Percentiles rank a stretch among this genome's conserved stretches.
These are phyloP conservation scores for Xylaria polymorpha DNA, from an alignment of 2,329 filamentous ascomycete species.

Conservation along the genomic window DNA sequence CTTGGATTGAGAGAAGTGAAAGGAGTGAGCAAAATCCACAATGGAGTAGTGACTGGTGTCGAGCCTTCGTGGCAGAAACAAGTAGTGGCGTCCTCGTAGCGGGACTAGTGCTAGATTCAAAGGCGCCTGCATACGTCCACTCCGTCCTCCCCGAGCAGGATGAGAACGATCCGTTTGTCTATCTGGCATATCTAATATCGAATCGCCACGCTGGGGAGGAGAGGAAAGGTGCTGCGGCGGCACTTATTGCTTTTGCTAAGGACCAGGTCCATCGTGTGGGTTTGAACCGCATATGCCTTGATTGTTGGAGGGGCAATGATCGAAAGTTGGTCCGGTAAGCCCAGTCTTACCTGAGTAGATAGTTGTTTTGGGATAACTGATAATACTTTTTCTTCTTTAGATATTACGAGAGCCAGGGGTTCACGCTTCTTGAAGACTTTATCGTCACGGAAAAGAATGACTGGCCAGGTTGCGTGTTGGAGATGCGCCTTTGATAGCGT, in stretches of 20 bases:
- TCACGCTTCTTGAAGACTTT: slow-evolving; percentile 1
- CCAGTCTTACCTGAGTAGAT: neutral
- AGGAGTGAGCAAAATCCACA: neutral
- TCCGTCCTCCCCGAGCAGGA: slow-evolving; percentile 6
- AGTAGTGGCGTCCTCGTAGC: slow-evolving; percentile 4
- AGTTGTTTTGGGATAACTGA: neutral
- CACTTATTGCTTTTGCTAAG: neutral
- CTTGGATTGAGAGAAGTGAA: neutral
- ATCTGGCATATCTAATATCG: slow-evolving; percentile 9
- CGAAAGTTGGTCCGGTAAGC: slow-evolving; percentile 7
- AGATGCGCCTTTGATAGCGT: slow-evolving; percentile 1
- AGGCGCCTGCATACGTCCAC: slow-evolving; percentile 1
- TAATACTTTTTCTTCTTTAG: neutral
- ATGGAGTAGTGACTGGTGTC: slow-evolving; percentile 2
- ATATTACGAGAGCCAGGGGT: slow-evolving; percentile 9
- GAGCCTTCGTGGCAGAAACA: slow-evolving; percentile 6
- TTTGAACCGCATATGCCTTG: slow-evolving; percentile 6
- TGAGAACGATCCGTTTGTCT: slow-evolving; percentile 5
- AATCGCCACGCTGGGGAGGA: slow-evolving; percentile 6
- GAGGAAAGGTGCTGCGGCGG: slow-evolving; percentile 3
- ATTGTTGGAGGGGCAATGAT: slow-evolving; percentile 5
- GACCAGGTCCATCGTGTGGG: neutral
- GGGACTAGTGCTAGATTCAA: slow-evolving; percentile 3
- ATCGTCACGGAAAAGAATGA: neutral
- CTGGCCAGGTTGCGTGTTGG: slow-evolving; percentile 3